Base-by-base conservation (phyloP, 179 eudicot species). In the Gypsophila paniculata region DNA sequence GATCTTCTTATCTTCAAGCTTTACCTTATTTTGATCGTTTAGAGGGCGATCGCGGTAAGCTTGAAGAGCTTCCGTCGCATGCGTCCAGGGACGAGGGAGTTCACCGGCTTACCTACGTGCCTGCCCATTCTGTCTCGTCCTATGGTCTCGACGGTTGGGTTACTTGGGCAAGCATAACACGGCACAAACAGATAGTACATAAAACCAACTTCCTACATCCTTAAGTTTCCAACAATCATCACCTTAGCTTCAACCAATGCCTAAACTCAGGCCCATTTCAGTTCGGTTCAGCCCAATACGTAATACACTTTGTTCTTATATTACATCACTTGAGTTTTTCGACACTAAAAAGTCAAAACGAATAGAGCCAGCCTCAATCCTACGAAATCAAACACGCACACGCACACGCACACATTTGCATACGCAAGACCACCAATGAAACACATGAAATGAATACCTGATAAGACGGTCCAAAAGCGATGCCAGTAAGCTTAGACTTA, bases 391-490 rank as follows among this genome's bases (percentile, higher is more conserved):
- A 13, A 5, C 52, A 46, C 15, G 29, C 19, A 25, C 8, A 60
- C 7, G 1, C 46, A 19, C 46, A 58, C 10, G 9, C 65, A 60
- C 38, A 68, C 54, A n/a, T n/a, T n/a, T 36, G 5, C 6, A 55
- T 12, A 52, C 25, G 61, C 19, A 67, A 67, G 44, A 29, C n/a
- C n/a, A n/a, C n/a, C 4, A 25, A n/a, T 34, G 14, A 46, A 23
- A 14, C 58, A 59, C 2, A 53, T 23, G 3, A 15, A 15, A 29
- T 4, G 14, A 48, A 4, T 29, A 93, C 98, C 96, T 91, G 96
- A 75, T 93, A 89, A 69, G 98, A 72, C 52, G 98, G 98, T 61
- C 98, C 97, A 72, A 91, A 93, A 34, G 97, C 91, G 10, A 89
- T 79, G 52, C 98, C 97, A 44, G 98, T 93, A 14, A 78, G 55